A percentile compares a stretch with the other conserved stretches of the same genome.
Evolutionary conservation across 805 yeast species (phyloP).

Genomic region (Wilhelminamyces savonicus): DNA sequence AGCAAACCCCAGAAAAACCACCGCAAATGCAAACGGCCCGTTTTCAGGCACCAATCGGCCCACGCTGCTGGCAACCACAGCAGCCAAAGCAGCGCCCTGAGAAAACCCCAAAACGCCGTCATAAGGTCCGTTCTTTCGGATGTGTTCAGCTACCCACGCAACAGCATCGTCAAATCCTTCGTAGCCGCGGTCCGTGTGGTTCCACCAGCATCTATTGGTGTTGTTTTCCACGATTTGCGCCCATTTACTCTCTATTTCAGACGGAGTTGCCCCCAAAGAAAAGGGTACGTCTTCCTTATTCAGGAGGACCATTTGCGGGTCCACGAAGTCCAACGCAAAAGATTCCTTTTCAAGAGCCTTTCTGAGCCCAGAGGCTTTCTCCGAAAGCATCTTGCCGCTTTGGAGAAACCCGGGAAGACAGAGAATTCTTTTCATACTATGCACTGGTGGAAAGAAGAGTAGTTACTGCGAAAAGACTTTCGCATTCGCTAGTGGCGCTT

Average conservation of each 20-base stretch:
- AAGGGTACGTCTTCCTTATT: conserved; percentile 23
- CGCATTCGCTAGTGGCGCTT: too few relatives aligned
- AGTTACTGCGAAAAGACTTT: too few relatives aligned
- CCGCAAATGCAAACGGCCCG: conserved; percentile 20
- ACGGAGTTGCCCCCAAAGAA: conserved; percentile 16
- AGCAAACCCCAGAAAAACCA: conserved; percentile 30
- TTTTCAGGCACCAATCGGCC: conserved; percentile 15
- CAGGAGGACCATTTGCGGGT: conserved; percentile 23
- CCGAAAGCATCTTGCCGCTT: conserved; percentile 25
- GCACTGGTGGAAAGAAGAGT: too few relatives aligned
- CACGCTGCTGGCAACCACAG: conserved; percentile 20
- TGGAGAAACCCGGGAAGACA: conserved; percentile 37
- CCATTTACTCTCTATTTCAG: conserved; percentile 27
- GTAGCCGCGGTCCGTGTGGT: conserved; percentile 13
- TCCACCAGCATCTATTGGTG: conserved; percentile 34
- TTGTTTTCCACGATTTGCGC: conserved; percentile 17
- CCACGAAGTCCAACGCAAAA: conserved; percentile 24
- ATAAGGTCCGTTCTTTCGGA: conserved; percentile 33
- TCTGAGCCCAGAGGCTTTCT: conserved; percentile 25
- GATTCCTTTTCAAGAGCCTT: conserved; percentile 20
- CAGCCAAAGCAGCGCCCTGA: conserved; percentile 38
- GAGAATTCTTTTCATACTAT: conserved; percentile 15
- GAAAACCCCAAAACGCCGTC: conserved; percentile 38
- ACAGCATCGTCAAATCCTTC: conserved; percentile 24
- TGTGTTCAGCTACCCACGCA: conserved; percentile 17